A percentile compares a stretch with the other conserved stretches of the same genome.
Conservation (phyloP, 192 early-diverging fungal genomes). For the Podila epicladia region DNA sequence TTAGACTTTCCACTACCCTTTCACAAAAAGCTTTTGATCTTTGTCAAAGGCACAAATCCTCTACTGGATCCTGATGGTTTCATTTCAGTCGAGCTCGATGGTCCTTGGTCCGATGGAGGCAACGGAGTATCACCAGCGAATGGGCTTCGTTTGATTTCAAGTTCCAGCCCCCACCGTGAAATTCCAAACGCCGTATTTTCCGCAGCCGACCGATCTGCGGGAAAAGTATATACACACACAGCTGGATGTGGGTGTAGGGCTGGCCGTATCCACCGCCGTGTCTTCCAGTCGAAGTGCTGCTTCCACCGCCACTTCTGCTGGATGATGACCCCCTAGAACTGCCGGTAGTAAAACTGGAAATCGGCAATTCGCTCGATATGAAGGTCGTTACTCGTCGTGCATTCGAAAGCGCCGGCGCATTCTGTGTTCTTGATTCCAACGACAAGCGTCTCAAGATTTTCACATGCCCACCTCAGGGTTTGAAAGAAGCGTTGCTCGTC, state of each 20-base stretch:
- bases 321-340: slow-evolving; percentile 12
- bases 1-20: background rate
- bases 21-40: background rate
- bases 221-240: slow-evolving; percentile 23
- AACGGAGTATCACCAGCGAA: background rate
- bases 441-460: slow-evolving; percentile 21
- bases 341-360: slow-evolving; percentile 17
- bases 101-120: background rate
- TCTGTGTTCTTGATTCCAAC: slow-evolving; percentile 20
- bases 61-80: too few relatives aligned
- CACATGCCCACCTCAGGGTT: slow-evolving; percentile 13
- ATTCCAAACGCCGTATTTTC: slow-evolving; percentile 12
- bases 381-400: background rate
- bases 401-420: background rate
- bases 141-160: slow-evolving; percentile 1
- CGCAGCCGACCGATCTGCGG: slow-evolving; percentile 19
- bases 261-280: background rate
- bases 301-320: too few relatives aligned
- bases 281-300: background rate
- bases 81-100: background rate
- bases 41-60: too few relatives aligned
- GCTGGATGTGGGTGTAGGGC: slow-evolving; percentile 13
- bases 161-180: slow-evolving; percentile 24
- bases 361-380: slow-evolving; percentile 8
- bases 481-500: background rate